Percentiles rank a stretch among this genome's conserved stretches.
Evolutionary conservation across 2,329 filamentous ascomycete genomes (phyloP).

Genomic region (Cladophialophora carrionii): DNA sequence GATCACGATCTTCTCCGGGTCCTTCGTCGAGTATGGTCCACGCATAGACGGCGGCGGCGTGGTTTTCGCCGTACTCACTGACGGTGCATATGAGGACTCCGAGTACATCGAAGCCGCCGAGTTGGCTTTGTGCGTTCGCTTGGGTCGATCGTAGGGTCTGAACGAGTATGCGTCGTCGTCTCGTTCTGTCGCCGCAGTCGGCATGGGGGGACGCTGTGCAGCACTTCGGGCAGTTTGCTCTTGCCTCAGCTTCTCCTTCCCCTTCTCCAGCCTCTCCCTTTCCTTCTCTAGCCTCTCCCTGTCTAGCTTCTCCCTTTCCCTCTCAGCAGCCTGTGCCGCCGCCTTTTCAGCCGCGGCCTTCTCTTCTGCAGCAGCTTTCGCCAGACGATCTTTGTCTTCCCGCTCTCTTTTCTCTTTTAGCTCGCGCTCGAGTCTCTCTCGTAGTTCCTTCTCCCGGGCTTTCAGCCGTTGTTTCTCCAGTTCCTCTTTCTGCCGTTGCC

Average conservation of each 20-base stretch:
- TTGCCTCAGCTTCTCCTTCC: background rate
- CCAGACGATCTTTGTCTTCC: constrained; percentile 41
- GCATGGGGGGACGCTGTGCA: constrained; percentile 44
- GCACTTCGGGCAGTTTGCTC: constrained; percentile 61
- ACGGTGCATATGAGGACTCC: constrained; percentile 83
- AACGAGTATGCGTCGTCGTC: constrained; percentile 72
- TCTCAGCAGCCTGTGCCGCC: constrained; percentile 37
- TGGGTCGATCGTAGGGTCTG: constrained; percentile 74
- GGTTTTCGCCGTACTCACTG: constrained; percentile 79
- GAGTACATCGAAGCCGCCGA: constrained; percentile 75
- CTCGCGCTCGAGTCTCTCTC: constrained; percentile 40
- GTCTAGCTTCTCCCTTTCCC: constrained; percentile 27
- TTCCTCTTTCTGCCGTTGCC: constrained; percentile 38
- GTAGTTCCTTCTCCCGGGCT: constrained; percentile 37
- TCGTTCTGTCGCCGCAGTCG: constrained; percentile 45
- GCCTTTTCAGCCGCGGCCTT: constrained; percentile 37
- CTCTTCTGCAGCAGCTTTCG: constrained; percentile 38
- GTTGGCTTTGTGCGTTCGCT: constrained; percentile 59
- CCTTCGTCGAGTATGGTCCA: constrained; percentile 79
- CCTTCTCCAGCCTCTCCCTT: constrained; percentile 27
- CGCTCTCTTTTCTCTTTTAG: constrained; percentile 42
- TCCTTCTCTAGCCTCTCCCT: constrained; percentile 27
- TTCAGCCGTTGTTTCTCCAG: constrained; percentile 36
- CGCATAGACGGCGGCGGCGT: constrained; percentile 79
- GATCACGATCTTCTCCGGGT: constrained; percentile 95